Conservation (phyloP, 257 asterid species). For the Gynochthodes officinalis region DNA sequence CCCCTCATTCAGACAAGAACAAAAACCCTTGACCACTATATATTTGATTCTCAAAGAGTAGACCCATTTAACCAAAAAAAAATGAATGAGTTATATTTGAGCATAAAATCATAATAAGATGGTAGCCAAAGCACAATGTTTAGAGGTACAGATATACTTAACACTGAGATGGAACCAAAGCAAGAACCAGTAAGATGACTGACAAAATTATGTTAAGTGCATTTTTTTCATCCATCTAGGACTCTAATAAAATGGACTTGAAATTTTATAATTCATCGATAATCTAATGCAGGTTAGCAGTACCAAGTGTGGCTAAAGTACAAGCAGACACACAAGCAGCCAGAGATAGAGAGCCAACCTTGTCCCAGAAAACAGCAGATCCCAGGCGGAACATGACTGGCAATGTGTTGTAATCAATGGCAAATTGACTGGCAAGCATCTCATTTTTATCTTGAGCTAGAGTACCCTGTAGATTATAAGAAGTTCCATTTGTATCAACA, state of each 20-base stretch:
- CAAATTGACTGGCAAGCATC: conserved; percentile 49
- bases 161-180: neutral
- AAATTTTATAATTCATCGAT: no score
- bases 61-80: neutral
- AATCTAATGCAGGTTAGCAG: neutral
- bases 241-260: no score
- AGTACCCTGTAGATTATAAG: conserved; percentile 60
- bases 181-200: neutral
- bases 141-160: neutral
- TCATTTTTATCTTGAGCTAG: conserved; percentile 74
- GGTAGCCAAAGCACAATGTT: neutral
- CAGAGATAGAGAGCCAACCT: conserved; percentile 31
- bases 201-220: neutral
- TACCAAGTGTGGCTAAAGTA: neutral
- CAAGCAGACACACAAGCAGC: neutral
- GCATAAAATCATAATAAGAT: neutral
- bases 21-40: no score
- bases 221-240: neutral
- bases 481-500: neutral
- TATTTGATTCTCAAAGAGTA: no score
- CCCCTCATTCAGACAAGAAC: no score
- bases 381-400: conserved; percentile 71
- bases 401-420: conserved; percentile 49
- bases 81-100: neutral
- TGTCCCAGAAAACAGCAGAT: conserved; percentile 71